Conservation (phyloP, 352 stramenopile genomes). For the Aphanomyces invadans region DNA sequence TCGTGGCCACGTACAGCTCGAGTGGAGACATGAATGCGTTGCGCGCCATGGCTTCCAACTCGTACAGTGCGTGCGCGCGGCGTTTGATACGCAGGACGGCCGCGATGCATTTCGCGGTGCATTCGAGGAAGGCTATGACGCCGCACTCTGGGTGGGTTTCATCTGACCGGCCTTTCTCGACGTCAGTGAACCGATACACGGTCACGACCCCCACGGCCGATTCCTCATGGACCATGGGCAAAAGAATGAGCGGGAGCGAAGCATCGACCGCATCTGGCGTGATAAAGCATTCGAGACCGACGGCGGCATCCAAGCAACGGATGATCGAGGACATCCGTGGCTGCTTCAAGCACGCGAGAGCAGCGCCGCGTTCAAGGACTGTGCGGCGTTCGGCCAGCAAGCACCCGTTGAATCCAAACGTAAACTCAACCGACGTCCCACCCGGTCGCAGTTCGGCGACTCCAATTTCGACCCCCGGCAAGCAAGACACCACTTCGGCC, state of each 20-base stretch:
- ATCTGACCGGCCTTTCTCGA: constrained; percentile 48
- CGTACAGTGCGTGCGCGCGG: constrained; percentile 38
- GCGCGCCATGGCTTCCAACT: constrained; percentile 33
- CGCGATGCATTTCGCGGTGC: constrained; percentile 37
- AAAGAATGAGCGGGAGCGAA: constrained; percentile 47
- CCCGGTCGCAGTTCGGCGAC: constrained; percentile 47
- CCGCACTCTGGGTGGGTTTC: constrained; percentile 57
- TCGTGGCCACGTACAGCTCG: constrained; percentile 37
- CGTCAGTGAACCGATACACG: constrained; percentile 46
- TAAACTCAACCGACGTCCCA: constrained; percentile 41
- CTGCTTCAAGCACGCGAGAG: constrained; percentile 46
- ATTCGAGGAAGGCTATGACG: constrained; percentile 42
- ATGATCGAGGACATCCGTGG: constrained; percentile 37
- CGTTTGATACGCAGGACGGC: constrained; percentile 57
- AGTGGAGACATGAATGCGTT: constrained; percentile 47
- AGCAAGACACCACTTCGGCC: constrained; percentile 36
- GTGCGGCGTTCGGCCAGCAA: constrained; percentile 25
- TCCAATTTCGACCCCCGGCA: constrained; percentile 49
- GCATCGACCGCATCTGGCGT: not conserved
- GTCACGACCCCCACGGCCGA: constrained; percentile 47
- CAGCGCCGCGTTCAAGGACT: constrained; percentile 41
- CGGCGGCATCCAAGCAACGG: constrained; percentile 30
- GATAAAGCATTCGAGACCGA: constrained; percentile 32
- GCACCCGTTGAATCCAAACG: constrained; percentile 40
- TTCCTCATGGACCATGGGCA: constrained; percentile 65